Base-by-base conservation (phyloP, 2,329 filamentous ascomycete genomes). In the Aaosphaeria arxii region DNA sequence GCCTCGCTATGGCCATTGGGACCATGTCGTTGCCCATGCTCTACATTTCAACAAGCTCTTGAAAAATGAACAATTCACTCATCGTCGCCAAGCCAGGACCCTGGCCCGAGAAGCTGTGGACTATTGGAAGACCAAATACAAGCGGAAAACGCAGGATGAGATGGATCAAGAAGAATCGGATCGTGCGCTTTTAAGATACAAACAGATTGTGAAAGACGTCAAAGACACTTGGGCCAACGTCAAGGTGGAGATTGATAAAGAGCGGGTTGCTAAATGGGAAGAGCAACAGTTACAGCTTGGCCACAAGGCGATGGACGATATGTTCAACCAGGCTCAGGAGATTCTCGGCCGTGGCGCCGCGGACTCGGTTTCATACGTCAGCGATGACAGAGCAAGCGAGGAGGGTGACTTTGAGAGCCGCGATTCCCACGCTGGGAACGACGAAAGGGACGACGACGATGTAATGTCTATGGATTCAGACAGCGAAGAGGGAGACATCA, bases 1-100 rank as follows among this genome's bases (percentile, higher is more conserved):
- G 0, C 79, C 81, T 45, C 89, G 94, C 61, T 97, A 89, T 77
- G 85, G 87, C n/a, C 91, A 95, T 57, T 81, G 84, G 63, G 91
- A 97, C 62, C 89, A 97, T 64, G 78, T 97, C 45, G 77, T 88
- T 41, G 85, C 86, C 42, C 91, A 95, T 52, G 86, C 88, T 49
- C 65, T 86, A 9, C 87, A 91, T 58, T 92, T 97, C 58, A 84
- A 89, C 42, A 88, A 85, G 59, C 77, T 97, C 33, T 82, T 97
- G 73, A 72, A 86, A 3, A 82, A 84, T 48, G 94, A 99, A 67
- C 88, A 91, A 57, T 82, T 83, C 53, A 80, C 85, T 9, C 92
- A 97, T 69, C 83, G 83, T 33, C 77, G 81, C n/a, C 77, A 80
- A 3, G 92, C 92, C 1, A 95, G 91, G 68, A 83, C 83, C 45